Conservation (phyloP, 345 rosid species). For the Citrus medica region DNA sequence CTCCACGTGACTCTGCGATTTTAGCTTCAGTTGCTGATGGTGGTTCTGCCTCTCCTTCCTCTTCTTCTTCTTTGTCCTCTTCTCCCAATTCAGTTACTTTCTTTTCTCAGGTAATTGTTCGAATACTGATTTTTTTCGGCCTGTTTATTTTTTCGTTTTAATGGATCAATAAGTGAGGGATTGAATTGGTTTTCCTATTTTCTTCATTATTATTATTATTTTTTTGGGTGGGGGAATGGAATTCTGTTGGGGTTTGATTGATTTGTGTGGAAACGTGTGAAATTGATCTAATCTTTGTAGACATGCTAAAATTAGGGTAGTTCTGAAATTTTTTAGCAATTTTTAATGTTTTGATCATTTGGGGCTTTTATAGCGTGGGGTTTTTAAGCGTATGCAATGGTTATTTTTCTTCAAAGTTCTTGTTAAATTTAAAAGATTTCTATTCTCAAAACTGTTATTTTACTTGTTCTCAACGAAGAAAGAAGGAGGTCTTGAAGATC, state of each 20-base stretch:
- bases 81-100: slow-evolving; percentile 20
- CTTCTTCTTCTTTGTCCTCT: slow-evolving; percentile 23
- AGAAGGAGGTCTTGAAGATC: not conserved
- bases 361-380: not conserved
- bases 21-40: slow-evolving; percentile 23
- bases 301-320: not conserved
- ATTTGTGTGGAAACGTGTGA: not conserved
- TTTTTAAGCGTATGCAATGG: not conserved
- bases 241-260: not conserved
- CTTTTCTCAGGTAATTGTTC: not conserved
- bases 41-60: slow-evolving; percentile 38
- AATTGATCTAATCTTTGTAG: not conserved
- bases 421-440: not conserved
- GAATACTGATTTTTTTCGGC: not conserved
- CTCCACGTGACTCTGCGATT: slow-evolving; percentile 49
- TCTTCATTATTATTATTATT: not conserved
- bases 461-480: not conserved
- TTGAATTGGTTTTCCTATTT: not conserved
- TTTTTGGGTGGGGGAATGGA: not conserved
- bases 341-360: not conserved
- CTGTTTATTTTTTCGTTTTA: not conserved
- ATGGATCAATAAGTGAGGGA: not conserved
- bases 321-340: not conserved
- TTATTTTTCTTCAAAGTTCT: not conserved
- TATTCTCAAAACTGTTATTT: not conserved